phyloP scores from a whole-genome alignment of 2,329 filamentous ascomycete genomes.

The Sporothrix humicola region DNA sequence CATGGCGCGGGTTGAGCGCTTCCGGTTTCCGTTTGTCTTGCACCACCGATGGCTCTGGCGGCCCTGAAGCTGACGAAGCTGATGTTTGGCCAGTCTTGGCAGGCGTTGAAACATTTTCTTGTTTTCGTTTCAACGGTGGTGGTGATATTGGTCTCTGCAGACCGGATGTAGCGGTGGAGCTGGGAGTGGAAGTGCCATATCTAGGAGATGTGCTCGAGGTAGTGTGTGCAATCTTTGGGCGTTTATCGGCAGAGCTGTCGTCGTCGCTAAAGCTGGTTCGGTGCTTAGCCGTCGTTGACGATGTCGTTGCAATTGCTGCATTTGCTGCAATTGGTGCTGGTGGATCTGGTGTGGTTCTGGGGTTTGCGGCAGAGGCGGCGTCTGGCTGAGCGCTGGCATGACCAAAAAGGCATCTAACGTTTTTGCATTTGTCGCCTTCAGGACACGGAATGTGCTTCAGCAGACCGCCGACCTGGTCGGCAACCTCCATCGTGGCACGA shows the following conservation, averaged over 20 bases:
- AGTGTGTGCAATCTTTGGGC: background rate
- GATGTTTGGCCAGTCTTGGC: background rate
- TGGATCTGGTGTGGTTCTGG: too few relatives aligned
- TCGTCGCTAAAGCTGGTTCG: slow-evolving; percentile 20
- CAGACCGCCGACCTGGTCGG: slow-evolving; percentile 26
- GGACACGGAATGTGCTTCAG: slow-evolving; percentile 41
- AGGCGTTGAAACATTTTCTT: background rate
- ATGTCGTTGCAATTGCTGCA: background rate
- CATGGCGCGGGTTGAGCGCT: slow-evolving; percentile 69
- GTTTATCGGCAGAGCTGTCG: background rate
- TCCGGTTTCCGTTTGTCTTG: slow-evolving; percentile 50
- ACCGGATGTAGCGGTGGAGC: background rate
- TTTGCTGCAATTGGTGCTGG: background rate
- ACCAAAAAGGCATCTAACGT: slow-evolving; percentile 39
- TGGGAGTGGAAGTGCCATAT: background rate
- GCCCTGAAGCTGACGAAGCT: background rate
- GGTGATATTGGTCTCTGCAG: slow-evolving; percentile 12
- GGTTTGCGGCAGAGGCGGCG: background rate
- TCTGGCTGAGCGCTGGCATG: slow-evolving; percentile 32
- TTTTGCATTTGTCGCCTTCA: slow-evolving; percentile 38
- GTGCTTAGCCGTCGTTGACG: background rate
- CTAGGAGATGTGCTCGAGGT: background rate
- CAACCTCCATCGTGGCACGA: slow-evolving; percentile 31
- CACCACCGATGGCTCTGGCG: background rate
- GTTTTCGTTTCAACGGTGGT: background rate